A percentile compares a stretch with the other conserved stretches of the same genome.
phyloP scores from a whole-genome alignment of 2,329 filamentous ascomycete species.

The Aspergillus flavus region DNA sequence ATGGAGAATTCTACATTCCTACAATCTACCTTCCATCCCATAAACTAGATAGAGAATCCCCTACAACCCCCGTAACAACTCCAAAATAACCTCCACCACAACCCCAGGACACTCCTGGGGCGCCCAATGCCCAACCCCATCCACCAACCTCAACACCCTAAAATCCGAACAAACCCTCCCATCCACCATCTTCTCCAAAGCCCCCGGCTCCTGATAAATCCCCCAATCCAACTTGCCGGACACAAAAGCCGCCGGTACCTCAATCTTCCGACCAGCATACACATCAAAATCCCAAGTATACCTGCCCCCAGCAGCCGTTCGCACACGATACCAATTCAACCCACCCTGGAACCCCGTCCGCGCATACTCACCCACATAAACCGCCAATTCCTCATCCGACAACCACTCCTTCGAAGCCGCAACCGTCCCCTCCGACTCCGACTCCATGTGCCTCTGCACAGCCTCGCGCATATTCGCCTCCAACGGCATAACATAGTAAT shows the following conservation, averaged over 20 bases:
- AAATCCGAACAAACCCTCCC: slow-evolving; percentile 56
- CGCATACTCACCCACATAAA: slow-evolving; percentile 64
- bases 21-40: not conserved
- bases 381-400: slow-evolving; percentile 56
- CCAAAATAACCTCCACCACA: slow-evolving; percentile 52
- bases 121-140: slow-evolving; percentile 70
- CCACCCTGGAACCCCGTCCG: slow-evolving; percentile 67
- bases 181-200: slow-evolving; percentile 57
- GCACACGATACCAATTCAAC: slow-evolving; percentile 68
- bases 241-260: slow-evolving; percentile 64
- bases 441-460: slow-evolving; percentile 58
- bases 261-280: slow-evolving; percentile 63
- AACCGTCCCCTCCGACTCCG: slow-evolving; percentile 46
- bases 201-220: slow-evolving; percentile 67
- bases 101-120: slow-evolving; percentile 66
- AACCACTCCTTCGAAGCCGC: slow-evolving; percentile 55
- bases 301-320: slow-evolving; percentile 52
- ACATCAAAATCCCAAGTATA: slow-evolving; percentile 57
- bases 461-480: slow-evolving; percentile 61
- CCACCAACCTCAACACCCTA: slow-evolving; percentile 55
- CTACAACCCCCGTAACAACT: slow-evolving; percentile 38
- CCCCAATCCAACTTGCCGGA: slow-evolving; percentile 67
- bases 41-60: not conserved
- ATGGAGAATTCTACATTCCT: not conserved
- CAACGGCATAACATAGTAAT: slow-evolving; percentile 69